Base-by-base conservation (phyloP, 73 alveolate genomes). In the Symbiodinium natans region DNA sequence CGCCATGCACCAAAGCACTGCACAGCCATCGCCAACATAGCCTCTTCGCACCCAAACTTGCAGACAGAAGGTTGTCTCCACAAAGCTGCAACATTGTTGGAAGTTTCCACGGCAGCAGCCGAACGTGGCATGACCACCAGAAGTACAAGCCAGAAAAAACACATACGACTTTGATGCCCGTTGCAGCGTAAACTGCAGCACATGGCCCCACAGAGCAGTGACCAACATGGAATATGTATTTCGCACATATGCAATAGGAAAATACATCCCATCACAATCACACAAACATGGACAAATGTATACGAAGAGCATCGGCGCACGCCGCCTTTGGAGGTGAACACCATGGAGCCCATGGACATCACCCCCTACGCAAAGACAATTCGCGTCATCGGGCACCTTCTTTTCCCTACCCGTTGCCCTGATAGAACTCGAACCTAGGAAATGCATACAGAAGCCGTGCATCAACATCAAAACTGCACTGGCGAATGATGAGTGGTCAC, bases 351-450 rank as follows among this genome's bases (percentile, higher is more conserved):
- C 82, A 68, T 68, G 82, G 82, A n/a, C 36, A 29, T 68, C 33
- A 1, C 36, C 82, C 82, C 82, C 82, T 68, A n/a, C 36, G 36
- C 82, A 68, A 68, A 68, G 21, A 25, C 21, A 68, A 0, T 7
- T 68, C 82, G 82, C 36, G 82, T 68, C 82, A 68, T 68, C 36
- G 82, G 82, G 41, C 82, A n/a, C 82, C 82, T 68, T 68, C 82
- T 68, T 68, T 68, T n/a, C 82, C 36, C 82, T 52, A 68, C 82
- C 82, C 82, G 82, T 68, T 9, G 82, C 82, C 82, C 82, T 68
- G 36, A 25, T 1, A n/a, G 33, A n/a, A 1, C 36, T 25, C 33
- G 36, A 25, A 25, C 33, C 33, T 29, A n/a, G 39, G 33, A 6
- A 25, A n/a, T n/a, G 82, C 33, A 68, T 25, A 1, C 33, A 68